Conservation (phyloP, 2,329 filamentous ascomycete species). For the Parastagonospora nodorum region DNA sequence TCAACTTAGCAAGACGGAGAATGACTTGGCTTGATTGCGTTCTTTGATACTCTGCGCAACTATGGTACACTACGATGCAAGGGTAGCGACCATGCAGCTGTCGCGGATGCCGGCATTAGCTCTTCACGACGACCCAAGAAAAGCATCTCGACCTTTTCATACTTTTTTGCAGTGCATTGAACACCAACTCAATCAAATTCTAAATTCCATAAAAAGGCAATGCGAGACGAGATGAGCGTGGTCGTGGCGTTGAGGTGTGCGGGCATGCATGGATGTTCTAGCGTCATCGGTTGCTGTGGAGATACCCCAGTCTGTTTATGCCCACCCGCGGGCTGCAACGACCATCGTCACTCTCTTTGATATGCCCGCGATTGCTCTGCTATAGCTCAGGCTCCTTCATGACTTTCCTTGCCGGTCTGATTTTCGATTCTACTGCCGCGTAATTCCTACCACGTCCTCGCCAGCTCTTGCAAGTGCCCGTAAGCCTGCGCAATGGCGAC, state of each 20-base stretch:
- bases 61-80: not conserved
- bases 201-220: too few species aligned
- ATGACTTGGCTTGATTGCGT: not conserved
- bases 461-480: not conserved
- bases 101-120: not conserved
- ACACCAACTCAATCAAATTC: too few species aligned
- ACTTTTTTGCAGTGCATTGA: too few species aligned
- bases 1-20: too few species aligned
- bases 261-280: too few species aligned
- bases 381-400: constrained; percentile 27
- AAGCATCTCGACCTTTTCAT: too few species aligned
- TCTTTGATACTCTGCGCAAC: not conserved
- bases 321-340: constrained; percentile 12
- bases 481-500: constrained; percentile 27
- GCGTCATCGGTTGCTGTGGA: constrained; percentile 16
- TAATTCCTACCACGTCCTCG: constrained; percentile 3
- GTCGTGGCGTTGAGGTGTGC: constrained; percentile 9
- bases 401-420: constrained; percentile 17
- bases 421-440: constrained; percentile 6
- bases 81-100: not conserved
- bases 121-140: not conserved
- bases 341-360: constrained; percentile 11
- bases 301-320: constrained; percentile 21
- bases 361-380: constrained; percentile 26
- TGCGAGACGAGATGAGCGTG: too few species aligned